Base-by-base conservation (phyloP, 441 rosid genomes). In the Gossypium trilobum region DNA sequence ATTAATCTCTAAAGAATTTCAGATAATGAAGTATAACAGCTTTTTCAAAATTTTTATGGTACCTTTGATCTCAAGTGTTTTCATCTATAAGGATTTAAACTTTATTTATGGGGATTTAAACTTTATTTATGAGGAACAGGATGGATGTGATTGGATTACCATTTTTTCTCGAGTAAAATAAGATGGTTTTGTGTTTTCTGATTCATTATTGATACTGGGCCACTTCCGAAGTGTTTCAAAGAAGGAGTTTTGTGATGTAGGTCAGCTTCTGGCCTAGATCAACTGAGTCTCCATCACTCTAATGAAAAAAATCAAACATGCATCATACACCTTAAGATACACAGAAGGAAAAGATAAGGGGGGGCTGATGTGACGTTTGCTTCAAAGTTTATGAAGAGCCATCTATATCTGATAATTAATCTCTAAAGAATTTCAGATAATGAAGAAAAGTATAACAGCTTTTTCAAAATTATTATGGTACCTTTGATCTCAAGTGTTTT, bases 391-490 rank as follows among this genome's bases (percentile, higher is more conserved):
- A 42, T 17, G 16, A 36, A 10, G 29, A 44, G 39, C 46, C 36
- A 19, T 64, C 17, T 7, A 46, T 65, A 22, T 65, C 20, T 46
- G 56, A 65, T 44, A 22, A 39, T 63, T 63, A 63, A 64, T 39
- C 10, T 19, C 13, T 63, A 63, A 36, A 63, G 51, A 63, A 19
- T 19, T 17, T 13, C 16, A 39, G 46, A 63, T 62, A 62, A 62
- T 14, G 29, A 19, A 19, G 51, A 63, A 63, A 63, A 17, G 31
- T 64, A 19, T 13, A 36, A 11, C n/a, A 64, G 29, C 50, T 64
- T 42, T 64, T 42, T 23, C 29, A 39, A 64, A 63, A 64, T 64
- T 39, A 64, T 20, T 39, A 62, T 63, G 16, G 27, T 63, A 64
- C 16, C 31, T 39, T 39, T 20, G 5, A 20, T 64, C 10, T 39